Evolutionary conservation across 805 yeast species (phyloP).

Genomic region (Saturnispora sekii): DNA sequence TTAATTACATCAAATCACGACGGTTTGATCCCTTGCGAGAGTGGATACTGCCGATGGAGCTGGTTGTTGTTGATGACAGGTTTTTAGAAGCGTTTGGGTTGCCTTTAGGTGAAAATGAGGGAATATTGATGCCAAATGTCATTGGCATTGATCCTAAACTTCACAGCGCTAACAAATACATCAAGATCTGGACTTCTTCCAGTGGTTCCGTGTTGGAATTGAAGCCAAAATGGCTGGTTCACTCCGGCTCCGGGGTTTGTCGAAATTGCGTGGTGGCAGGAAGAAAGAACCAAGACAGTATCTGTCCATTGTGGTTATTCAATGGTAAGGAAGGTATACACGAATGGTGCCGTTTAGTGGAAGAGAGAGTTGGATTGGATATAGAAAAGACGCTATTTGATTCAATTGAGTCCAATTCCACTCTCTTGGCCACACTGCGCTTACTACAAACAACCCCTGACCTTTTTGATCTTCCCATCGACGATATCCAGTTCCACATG

Average conservation of each 20-base stretch:
- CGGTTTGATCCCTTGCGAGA: conserved; percentile 11
- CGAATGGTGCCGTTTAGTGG: conserved; percentile 25
- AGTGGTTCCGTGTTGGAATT: conserved; percentile 28
- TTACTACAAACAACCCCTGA: too few relatives aligned
- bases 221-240: conserved; percentile 40
- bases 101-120: conserved; percentile 15
- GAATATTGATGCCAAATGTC: conserved; percentile 22
- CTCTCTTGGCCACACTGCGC: too few relatives aligned
- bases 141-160: conserved; percentile 2
- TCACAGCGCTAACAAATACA: conserved; percentile 20
- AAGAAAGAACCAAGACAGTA: conserved; percentile 23
- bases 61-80: background rate
- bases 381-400: conserved; percentile 4
- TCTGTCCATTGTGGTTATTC: conserved; percentile 34
- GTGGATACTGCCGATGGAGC: conserved; percentile 12
- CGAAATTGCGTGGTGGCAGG: conserved; percentile 36
- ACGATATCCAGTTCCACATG: conserved; percentile 37
- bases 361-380: background rate
- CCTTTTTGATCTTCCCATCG: conserved; percentile 27
- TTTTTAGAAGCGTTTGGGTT: conserved; percentile 2
- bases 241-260: conserved; percentile 24
- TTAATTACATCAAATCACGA: conserved; percentile 28
- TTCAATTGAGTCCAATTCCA: conserved; percentile 6
- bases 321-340: conserved; percentile 21
- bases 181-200: conserved; percentile 14